Base-by-base conservation (phyloP, 164 flowering plant genomes). In the Piper longum region DNA sequence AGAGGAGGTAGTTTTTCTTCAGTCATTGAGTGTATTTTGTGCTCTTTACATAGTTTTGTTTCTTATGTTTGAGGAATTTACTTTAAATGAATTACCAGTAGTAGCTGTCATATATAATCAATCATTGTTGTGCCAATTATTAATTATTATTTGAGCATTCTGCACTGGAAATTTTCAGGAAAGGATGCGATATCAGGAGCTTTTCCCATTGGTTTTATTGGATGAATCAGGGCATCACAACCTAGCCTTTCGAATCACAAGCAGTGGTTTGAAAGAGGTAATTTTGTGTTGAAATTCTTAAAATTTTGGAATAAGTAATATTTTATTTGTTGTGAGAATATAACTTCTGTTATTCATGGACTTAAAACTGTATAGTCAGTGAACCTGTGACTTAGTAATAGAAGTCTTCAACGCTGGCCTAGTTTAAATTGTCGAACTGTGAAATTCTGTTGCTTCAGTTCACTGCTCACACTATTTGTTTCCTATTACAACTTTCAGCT, bases 231-330 rank as follows among this genome's bases (percentile, higher is more conserved):
- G 73, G 58, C 75, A 73, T 56, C 76, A 77, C 41, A 93, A 93
- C 80, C 65, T 88, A 70, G 86, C 92, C 43, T 90, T 83, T 65
- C 82, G 96, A 19, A 68, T 90, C 68, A 65, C 91, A 56, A 75
- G 70, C 61, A 68, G 68, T 79, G 87, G 82, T 60, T 83, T 84
- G 54, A 40, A 58, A 51, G 92, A 90, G 97, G 99, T 88, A 81
- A 5, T 65, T 42, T 36, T 12, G 36, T 63, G 42, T 52, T 57
- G 9, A 48, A 9, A 26, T 26, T 26, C 36, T 26, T 26, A 26
- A 26, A 26, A 26, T 0, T 26, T 26, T 26, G 36, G 36, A 26
- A 26, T 26, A 26, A 26, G 36, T 26, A 26, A 26, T 26, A 26
- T 26, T 26, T 26, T 26, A 26, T 26, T 26, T 26, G 36, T 26